A percentile compares a stretch with the other conserved stretches of the same genome.
phyloP scores from a whole-genome alignment of 192 early-diverging fungal genomes.

The Rhizoclosmatium globosum region DNA sequence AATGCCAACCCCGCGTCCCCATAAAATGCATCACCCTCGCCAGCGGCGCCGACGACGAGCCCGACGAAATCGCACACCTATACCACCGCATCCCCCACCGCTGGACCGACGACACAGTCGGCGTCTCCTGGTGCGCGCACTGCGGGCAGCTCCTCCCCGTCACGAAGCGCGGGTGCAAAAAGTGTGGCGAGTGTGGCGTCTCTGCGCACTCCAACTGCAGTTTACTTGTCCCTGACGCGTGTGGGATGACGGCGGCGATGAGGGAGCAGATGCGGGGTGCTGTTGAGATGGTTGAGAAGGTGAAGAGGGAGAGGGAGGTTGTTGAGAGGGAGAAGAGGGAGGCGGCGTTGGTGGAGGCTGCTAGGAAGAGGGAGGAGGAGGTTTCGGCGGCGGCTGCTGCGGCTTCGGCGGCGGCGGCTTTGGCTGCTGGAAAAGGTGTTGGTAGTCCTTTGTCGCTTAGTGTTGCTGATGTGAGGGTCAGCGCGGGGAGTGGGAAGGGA shows the following conservation, averaged over 20 bases:
- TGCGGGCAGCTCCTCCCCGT: conserved; percentile 96
- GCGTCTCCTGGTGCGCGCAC: conserved; percentile 95
- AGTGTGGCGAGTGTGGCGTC: conserved; percentile 77
- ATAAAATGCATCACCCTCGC: conserved; percentile 85
- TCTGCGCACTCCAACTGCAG: conserved; percentile 87
- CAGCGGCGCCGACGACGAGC: conserved; percentile 51
- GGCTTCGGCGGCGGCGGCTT: not conserved
- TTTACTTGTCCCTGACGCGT: conserved; percentile 88
- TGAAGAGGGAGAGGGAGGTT: conserved; percentile 55
- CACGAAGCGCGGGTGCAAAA: conserved; percentile 70
- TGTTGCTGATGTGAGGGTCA: not conserved
- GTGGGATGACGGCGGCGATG: conserved; percentile 86
- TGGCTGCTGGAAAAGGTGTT: no score
- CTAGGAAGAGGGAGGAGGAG: not conserved
- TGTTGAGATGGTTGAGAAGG: conserved; percentile 69
- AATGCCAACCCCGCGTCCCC: conserved; percentile 84
- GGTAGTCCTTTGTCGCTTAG: not conserved
- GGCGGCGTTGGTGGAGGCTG: not conserved
- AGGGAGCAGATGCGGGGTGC: conserved; percentile 85
- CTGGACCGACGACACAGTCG: conserved; percentile 73
- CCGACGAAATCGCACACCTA: not conserved
- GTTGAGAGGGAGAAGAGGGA: conserved; percentile 54
- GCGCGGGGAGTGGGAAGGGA: not conserved
- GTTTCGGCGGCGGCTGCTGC: not conserved
- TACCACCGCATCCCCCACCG: conserved; percentile 97